Base-by-base conservation (phyloP, 2,329 filamentous ascomycete genomes). In the Curvularia sp. region DNA sequence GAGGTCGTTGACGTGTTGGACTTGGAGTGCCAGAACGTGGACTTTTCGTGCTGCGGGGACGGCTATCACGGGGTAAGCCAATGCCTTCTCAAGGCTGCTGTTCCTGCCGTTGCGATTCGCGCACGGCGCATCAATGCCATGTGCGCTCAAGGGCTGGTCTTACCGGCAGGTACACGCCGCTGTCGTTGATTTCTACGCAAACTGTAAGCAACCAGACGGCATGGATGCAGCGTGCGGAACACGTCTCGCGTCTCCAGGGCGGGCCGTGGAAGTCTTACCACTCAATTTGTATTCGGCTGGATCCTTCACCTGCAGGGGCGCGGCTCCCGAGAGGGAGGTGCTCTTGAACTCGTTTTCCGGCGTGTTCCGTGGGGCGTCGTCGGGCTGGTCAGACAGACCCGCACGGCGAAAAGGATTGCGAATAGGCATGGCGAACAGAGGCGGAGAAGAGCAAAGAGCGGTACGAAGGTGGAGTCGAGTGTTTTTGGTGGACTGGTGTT, bases 101-200 rank as follows among this genome's bases (percentile, higher is more conserved):
- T 28, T 10, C 4, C 18, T n/a, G 42, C 45, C 25, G 45, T 55
- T 45, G 53, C 56, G 46, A 41, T 52, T 57, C 46, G 34, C 39
- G 27, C 12, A 27, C 39, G 18, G 30, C n/a, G 30, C 46, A 52
- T 38, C 47, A 36, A 42, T 38, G 21, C 46, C n/a, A 43, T 39
- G 38, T n/a, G 43, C 50, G 25, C 21, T 13, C 5, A 18, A 30
- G 32, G 41, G 59, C 46, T 39, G 28, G 36, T 70, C 86, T 79
- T 87, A 95, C 92, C 69, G 94, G 94, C 67, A 98, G 86, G 80
- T 96, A 98, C 61, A 97, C 90, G 66, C 94, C 94, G 77, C 91
- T 96, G 79, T 96, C 93, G 75, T 96, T 96, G 77, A 98, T 95
- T 65, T 97, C 94, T 97, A 76, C 68, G 45, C 61, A 51, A 34